Conservation (phyloP, 495 filamentous ascomycete genomes). For the Hypoxylon fuscum region DNA sequence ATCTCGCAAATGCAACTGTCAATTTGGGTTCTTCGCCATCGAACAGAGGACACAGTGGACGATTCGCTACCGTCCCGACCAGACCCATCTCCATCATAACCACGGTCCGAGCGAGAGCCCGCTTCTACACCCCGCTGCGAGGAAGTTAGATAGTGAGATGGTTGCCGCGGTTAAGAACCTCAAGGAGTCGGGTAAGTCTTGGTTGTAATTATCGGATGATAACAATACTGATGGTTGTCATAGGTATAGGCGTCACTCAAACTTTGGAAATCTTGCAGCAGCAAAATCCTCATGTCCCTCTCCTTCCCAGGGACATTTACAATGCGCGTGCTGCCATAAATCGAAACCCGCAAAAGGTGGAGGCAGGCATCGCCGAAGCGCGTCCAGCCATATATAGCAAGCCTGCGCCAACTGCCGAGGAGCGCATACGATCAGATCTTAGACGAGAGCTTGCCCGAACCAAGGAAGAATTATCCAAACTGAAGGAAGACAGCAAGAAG, state of each 20-base stretch:
- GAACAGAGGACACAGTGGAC: slow-evolving; percentile 66
- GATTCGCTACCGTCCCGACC: slow-evolving; percentile 62
- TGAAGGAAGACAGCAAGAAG: slow-evolving; percentile 55
- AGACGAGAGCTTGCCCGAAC: slow-evolving; percentile 60
- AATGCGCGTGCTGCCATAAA: slow-evolving; percentile 67
- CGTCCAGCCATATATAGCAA: slow-evolving; percentile 66
- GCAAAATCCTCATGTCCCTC: slow-evolving; percentile 62
- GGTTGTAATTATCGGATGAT: neutral
- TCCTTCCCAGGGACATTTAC: slow-evolving; percentile 65
- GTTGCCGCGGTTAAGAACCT: slow-evolving; percentile 64
- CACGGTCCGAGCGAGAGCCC: slow-evolving; percentile 66
- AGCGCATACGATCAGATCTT: slow-evolving; percentile 63
- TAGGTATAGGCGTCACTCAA: slow-evolving; percentile 64
- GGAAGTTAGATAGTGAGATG: slow-evolving; percentile 66
- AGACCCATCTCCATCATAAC: slow-evolving; percentile 60
- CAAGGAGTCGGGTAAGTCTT: slow-evolving; percentile 62
- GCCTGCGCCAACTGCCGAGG: slow-evolving; percentile 63
- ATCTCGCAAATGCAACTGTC: slow-evolving; percentile 65
- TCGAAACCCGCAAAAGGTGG: slow-evolving; percentile 64
- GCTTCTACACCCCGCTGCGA: slow-evolving; percentile 62
- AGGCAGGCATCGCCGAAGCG: slow-evolving; percentile 58
- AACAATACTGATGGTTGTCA: slow-evolving; percentile 34
- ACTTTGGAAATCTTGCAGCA: slow-evolving; percentile 64
- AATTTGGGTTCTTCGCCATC: slow-evolving; percentile 66
- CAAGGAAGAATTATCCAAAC: slow-evolving; percentile 57